These are phyloP conservation scores for Phlegmacium glaucopus DNA, from an alignment of 768 basidiomycete genomes.

Conservation along the genomic window DNA sequence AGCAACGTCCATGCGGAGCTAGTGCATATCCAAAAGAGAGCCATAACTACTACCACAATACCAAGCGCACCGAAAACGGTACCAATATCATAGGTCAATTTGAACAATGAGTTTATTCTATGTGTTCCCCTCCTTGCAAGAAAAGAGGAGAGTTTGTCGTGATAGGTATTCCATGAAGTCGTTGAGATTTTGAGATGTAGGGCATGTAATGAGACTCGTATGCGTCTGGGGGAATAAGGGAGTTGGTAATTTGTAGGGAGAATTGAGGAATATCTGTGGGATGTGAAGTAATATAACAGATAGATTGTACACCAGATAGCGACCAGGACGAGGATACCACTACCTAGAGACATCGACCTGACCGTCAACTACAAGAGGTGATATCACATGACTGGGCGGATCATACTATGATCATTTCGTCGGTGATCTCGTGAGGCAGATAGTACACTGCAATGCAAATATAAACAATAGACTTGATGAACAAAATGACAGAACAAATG, in stretches of 20 bases:
- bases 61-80: constrained; percentile 42
- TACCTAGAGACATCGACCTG: background rate
- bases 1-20: constrained; percentile 11
- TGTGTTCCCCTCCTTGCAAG: constrained; percentile 30
- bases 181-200: constrained; percentile 47
- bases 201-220: constrained; percentile 14
- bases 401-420: no score
- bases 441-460: no score
- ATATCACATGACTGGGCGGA: no score
- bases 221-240: constrained; percentile 5
- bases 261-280: background rate
- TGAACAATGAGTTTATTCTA: constrained; percentile 24
- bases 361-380: no score
- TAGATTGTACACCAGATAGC: background rate
- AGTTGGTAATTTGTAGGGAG: constrained; percentile 11
- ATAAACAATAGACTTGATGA: no score
- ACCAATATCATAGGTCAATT: constrained; percentile 49
- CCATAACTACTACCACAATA: constrained; percentile 38
- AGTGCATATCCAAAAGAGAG: constrained; percentile 36
- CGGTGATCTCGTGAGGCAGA: no score
- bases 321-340: background rate
- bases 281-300: background rate
- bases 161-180: constrained; percentile 42
- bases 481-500: no score
- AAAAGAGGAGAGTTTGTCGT: constrained; percentile 38